Percentiles rank a stretch among this genome's conserved stretches.
These are phyloP conservation scores for Ambrosiella cleistominuta DNA, from an alignment of 2,329 filamentous ascomycete species.

Conservation along the genomic window DNA sequence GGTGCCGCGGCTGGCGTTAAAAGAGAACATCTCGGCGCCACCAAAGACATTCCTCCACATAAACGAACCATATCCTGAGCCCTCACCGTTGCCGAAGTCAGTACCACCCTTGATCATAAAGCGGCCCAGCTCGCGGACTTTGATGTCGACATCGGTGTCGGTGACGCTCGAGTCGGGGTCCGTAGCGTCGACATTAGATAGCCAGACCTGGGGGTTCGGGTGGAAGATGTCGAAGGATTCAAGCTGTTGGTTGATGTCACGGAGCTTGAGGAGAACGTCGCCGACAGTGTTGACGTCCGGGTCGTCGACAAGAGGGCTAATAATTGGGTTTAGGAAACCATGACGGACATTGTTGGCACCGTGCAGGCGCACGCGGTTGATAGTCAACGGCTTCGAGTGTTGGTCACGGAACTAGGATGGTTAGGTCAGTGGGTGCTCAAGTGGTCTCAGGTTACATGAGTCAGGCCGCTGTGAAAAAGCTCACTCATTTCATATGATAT, in stretches of 20 bases:
- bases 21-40: slow-evolving; percentile 72
- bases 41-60: slow-evolving; percentile 86
- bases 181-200: slow-evolving; percentile 52
- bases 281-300: slow-evolving; percentile 51
- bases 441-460: too few relatives aligned
- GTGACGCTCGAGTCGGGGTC: slow-evolving; percentile 53
- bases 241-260: slow-evolving; percentile 49
- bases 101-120: slow-evolving; percentile 88
- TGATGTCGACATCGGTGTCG: slow-evolving; percentile 70
- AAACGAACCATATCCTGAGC: slow-evolving; percentile 77
- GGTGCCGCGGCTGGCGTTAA: slow-evolving; percentile 78
- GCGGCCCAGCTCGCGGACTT: slow-evolving; percentile 63
- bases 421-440: not conserved
- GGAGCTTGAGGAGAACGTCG: slow-evolving; percentile 59
- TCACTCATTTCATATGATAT: too few relatives aligned
- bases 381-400: slow-evolving; percentile 68
- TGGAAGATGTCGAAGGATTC: slow-evolving; percentile 77
- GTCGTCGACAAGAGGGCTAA: slow-evolving; percentile 56
- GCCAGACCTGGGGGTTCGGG: slow-evolving; percentile 61
- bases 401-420: slow-evolving; percentile 55
- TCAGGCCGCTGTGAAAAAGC: too few relatives aligned
- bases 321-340: slow-evolving; percentile 64
- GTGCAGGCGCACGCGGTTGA: slow-evolving; percentile 47
- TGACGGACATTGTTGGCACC: slow-evolving; percentile 70
- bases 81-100: slow-evolving; percentile 83